Evolutionary conservation across 2,329 filamentous ascomycete genomes (phyloP).

Genomic region (Ophiostoma montium): DNA sequence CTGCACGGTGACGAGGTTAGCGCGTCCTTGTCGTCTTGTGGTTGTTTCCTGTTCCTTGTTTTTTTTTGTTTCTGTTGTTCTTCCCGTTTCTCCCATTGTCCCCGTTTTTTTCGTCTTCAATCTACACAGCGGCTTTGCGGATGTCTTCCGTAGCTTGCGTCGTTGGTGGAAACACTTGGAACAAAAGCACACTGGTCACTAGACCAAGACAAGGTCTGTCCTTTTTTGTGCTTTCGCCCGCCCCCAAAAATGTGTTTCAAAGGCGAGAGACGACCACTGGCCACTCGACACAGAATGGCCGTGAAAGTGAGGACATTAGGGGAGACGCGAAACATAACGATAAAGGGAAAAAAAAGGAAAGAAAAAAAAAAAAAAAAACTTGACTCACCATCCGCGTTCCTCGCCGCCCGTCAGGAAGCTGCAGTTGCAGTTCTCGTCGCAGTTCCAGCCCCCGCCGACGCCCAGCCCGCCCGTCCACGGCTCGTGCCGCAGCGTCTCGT

Average conservation of each 20-base stretch:
- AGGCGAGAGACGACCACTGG: background rate
- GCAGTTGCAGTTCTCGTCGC: slow-evolving; percentile 55
- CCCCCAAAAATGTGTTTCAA: background rate
- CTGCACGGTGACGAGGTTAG: slow-evolving; percentile 1
- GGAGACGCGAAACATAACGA: background rate
- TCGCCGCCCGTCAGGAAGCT: slow-evolving; percentile 14
- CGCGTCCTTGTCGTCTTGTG: too few relatives aligned
- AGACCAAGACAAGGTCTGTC: background rate
- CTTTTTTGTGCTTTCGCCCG: too few relatives aligned
- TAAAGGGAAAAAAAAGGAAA: background rate
- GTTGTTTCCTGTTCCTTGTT: too few relatives aligned
- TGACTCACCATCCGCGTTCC: slow-evolving; percentile 15
- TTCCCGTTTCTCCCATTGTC: too few relatives aligned
- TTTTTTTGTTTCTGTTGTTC: too few relatives aligned
- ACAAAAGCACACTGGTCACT: too few relatives aligned
- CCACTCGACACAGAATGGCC: too few relatives aligned
- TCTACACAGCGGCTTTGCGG: too few relatives aligned
- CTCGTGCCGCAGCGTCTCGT: slow-evolving; percentile 6
- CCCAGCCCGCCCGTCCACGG: slow-evolving; percentile 46
- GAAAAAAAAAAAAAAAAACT: background rate
- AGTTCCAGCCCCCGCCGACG: slow-evolving; percentile 66
- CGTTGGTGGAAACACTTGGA: too few relatives aligned
- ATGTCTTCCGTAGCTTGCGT: too few relatives aligned
- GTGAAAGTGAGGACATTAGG: background rate
- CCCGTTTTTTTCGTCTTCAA: too few relatives aligned